Evolutionary conservation across 2,329 filamentous ascomycete species (phyloP), one percentile per base, ranked within the genome.

Genomic region (Neurospora sp.): DNA sequence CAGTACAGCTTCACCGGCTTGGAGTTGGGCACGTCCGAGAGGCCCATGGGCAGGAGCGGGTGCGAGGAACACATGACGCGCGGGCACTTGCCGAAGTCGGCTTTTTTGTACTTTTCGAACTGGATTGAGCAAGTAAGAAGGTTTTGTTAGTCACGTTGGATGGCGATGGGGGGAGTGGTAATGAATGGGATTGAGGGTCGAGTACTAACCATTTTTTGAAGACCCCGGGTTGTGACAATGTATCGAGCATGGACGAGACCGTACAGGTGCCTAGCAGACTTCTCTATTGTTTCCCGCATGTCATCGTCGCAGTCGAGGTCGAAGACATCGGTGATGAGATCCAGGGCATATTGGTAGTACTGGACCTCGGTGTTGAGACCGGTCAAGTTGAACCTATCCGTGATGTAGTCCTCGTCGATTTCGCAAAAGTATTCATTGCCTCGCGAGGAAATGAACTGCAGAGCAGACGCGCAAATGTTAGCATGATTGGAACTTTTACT

Each of bases 351-450:
- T 81, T 99, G 96, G 78, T 99, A 99, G 84, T 98, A 97, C 78
- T 97, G 93, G 15, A 99, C 96, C 80, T 99, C 96, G 42, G 93
- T 95, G 82, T 98, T 97, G 68, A 99, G 87, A 43, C 96, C 96
- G 0, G 96, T 99, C 72, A 99, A 85, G 82, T 99, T 99, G 87
- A 99, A 99, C 68, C 96, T 90, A 80, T 99, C 96, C 68, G 94
- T 98, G 66, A 99, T 87, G 81, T 99, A 99, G 77, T 99, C 96
- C 80, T 99, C 96, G 81, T 99, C 96, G 77, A 99, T 98, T 80
- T 99, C 96, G 87, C 96, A 99, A 78, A 98, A 99, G 82, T 99
- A 99, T 80, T 99, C 96, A 82, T 99, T 98, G 74, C 96, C 96
- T 70, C 96, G 89, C 6, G 94, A 97, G 4, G 95, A 97, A 77